A percentile compares a stretch with the other conserved stretches of the same genome.
phyloP scores from a whole-genome alignment of 768 basidiomycete genomes.

The Mycena venus region DNA sequence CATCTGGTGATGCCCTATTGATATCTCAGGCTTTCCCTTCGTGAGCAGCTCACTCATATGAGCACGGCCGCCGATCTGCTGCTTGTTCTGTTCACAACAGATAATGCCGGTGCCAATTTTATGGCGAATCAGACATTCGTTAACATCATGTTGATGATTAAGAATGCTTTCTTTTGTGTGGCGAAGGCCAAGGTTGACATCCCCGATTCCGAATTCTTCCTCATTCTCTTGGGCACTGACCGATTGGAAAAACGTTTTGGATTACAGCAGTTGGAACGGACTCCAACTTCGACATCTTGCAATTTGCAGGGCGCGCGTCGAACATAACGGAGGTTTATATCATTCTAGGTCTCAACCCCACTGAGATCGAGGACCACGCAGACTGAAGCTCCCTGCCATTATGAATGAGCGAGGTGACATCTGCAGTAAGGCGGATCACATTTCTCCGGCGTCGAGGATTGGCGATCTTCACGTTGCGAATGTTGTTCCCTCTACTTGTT shows the following conservation, averaged over 20 bases:
- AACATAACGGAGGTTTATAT: conserved; percentile 47
- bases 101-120: conserved; percentile 28
- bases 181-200: conserved; percentile 51
- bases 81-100: conserved; percentile 29
- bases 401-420: conserved; percentile 41
- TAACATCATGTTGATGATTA: conserved; percentile 53
- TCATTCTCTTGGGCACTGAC: conserved; percentile 55
- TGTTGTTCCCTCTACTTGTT: conserved; percentile 43
- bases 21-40: conserved; percentile 42
- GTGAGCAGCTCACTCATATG: conserved; percentile 50
- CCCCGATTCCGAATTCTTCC: conserved; percentile 46
- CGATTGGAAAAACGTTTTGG: conserved; percentile 51
- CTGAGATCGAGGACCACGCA: conserved; percentile 53
- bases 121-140: conserved; percentile 43
- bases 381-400: conserved; percentile 45
- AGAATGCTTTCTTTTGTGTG: conserved; percentile 54
- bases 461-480: conserved; percentile 44
- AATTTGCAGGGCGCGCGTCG: conserved; percentile 41
- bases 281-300: too few species aligned
- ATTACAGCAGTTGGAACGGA: conserved; percentile 53
- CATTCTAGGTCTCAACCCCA: conserved; percentile 55
- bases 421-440: conserved; percentile 44
- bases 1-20: conserved; percentile 47
- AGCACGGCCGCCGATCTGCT: conserved; percentile 49
- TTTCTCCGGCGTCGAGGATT: conserved; percentile 49